Evolutionary conservation across 306 rosid genomes (phyloP).

Genomic region (Herpetospermum pedunculosum): DNA sequence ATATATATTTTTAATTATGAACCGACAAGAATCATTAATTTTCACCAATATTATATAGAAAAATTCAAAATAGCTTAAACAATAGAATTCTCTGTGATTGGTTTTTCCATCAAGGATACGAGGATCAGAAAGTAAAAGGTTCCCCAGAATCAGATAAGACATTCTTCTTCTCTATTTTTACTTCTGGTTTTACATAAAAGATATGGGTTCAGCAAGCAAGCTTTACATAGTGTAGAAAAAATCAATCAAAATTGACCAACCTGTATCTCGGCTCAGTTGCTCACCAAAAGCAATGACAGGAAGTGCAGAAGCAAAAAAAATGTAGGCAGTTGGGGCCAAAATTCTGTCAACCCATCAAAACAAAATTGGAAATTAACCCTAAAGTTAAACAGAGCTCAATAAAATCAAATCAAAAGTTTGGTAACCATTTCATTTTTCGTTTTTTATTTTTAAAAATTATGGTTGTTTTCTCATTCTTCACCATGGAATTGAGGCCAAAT

Average conservation of each 20-base stretch:
- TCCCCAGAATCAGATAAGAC: not conserved
- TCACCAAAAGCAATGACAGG: slow-evolving; percentile 79
- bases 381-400: not conserved
- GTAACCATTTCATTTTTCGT: too few relatives aligned
- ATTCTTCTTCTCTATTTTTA: not conserved
- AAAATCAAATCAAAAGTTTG: too few relatives aligned
- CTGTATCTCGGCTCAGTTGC: slow-evolving; percentile 59
- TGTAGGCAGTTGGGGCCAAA: slow-evolving; percentile 62
- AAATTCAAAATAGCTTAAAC: not conserved
- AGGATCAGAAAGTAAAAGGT: not conserved
- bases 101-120: not conserved
- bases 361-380: not conserved
- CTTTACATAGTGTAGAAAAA: not conserved
- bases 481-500: too few relatives aligned
- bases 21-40: not conserved
- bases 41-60: not conserved
- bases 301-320: slow-evolving; percentile 77
- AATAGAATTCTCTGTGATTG: not conserved
- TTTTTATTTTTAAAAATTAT: too few relatives aligned
- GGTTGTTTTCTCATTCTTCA: too few relatives aligned
- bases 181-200: not conserved
- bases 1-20: not conserved
- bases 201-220: not conserved
- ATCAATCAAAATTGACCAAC: slow-evolving; percentile 17
- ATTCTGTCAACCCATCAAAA: slow-evolving; percentile 28